These are phyloP conservation scores for Hebeloma cylindrosporum DNA, from an alignment of 768 basidiomycete genomes.

Conservation along the genomic window DNA sequence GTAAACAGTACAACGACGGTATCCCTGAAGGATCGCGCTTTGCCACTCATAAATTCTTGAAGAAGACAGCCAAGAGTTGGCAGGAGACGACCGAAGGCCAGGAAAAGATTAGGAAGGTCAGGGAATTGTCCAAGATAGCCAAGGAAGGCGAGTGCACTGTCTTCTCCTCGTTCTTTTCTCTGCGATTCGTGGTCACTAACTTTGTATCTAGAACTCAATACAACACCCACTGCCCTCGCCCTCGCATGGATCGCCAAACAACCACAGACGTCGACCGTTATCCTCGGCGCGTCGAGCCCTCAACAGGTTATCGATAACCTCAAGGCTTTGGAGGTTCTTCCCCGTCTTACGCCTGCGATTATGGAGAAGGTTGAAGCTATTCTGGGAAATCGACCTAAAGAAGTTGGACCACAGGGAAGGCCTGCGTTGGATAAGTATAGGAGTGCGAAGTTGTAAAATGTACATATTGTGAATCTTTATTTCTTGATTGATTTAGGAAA, in stretches of 20 bases:
- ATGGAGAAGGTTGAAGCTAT: constrained; percentile 68
- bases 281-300: constrained; percentile 64
- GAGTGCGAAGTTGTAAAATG: too few species aligned
- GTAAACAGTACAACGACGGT: constrained; percentile 63
- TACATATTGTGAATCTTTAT: too few species aligned
- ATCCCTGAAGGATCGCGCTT: constrained; percentile 75
- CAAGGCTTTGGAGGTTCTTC: constrained; percentile 68
- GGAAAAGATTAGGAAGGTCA: constrained; percentile 69
- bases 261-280: constrained; percentile 64
- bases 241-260: constrained; percentile 75
- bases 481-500: too few species aligned
- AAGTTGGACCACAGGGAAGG: too few species aligned
- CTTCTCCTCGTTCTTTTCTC: too few species aligned
- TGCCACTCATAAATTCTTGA: constrained; percentile 57
- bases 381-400: constrained; percentile 53
- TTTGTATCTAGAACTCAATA: constrained; percentile 46
- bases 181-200: too few species aligned
- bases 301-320: constrained; percentile 67
- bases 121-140: constrained; percentile 66
- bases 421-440: too few species aligned
- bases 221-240: constrained; percentile 63
- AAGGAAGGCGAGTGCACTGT: constrained; percentile 40
- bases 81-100: constrained; percentile 55
- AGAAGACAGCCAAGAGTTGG: constrained; percentile 52
- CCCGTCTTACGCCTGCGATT: constrained; percentile 67